Evolutionary conservation across 768 basidiomycete genomes (phyloP), one percentile per base, ranked within the genome.

Genomic region (Pleurotus cornucopiae): DNA sequence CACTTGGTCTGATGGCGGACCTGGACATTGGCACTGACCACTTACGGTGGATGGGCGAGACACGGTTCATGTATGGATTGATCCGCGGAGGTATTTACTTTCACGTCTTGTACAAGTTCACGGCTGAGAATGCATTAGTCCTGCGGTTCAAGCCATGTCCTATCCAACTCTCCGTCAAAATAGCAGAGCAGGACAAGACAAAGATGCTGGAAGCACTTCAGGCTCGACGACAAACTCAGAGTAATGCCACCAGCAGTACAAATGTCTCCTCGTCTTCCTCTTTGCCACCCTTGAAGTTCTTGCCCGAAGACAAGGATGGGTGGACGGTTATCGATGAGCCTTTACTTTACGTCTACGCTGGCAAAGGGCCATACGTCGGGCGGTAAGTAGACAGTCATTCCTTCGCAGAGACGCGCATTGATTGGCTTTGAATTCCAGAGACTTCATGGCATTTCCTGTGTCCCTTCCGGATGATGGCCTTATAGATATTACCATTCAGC

Each of bases 11-110:
- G 30, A 88, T 93, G 83, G 91, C 93, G 2, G 91, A 94, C 59
- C 57, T 92, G 40, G 92, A 94, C 69, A 70, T 90, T 45, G 88
- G 88, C 55, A 95, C 93, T 1, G 92, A 94, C 58, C 73, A 90
- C 62, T 69, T 94, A 41, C 81, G 91, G 6, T 94, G 89, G 86
- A 86, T 95, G 85, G 93, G 93, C 7, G 88, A 87, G 63, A 73
- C 78, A 11, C 85, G 93, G 6, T 95, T 95, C 67, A 66, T 86
- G 26, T 72, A 81, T 57, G 93, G 93, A 6, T 82, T 83, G 64
- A 64, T 94, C 2, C 76, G 82, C 49, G 89, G 86, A 67, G 63
- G 90, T 90, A 64, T 59, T 83, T 18, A 41, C 34, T 56, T 46
- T 63, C 45, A 57, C 21, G 38, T 49, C 11, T 34, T 5, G 34